These are phyloP conservation scores for Fusarium circinatum DNA, from an alignment of 2,329 filamentous ascomycete species.

Conservation along the genomic window DNA sequence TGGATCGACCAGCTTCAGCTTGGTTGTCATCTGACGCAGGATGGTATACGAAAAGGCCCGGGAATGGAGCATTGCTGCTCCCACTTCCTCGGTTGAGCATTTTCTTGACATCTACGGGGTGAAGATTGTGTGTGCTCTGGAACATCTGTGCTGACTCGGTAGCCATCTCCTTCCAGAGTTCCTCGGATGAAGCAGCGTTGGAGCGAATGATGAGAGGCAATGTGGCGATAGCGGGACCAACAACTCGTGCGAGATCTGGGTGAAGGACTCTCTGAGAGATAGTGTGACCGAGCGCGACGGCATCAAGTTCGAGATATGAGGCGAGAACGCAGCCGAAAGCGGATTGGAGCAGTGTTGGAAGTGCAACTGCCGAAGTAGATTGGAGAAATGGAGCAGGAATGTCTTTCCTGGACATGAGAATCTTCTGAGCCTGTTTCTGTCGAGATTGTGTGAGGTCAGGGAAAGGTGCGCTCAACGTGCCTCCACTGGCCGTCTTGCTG, in stretches of 20 bases:
- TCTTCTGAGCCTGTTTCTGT: constrained; percentile 10
- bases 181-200: not conserved
- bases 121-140: not conserved
- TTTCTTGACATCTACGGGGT: constrained; percentile 22
- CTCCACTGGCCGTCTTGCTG: not conserved
- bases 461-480: not conserved
- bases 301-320: constrained; percentile 4
- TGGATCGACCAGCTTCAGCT: not conserved
- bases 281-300: constrained; percentile 7
- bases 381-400: not conserved
- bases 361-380: fast-evolving
- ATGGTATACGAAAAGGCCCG: constrained; percentile 20
- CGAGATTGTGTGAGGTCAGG: constrained; percentile 17
- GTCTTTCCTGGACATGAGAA: not conserved
- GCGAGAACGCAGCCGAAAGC: constrained; percentile 18
- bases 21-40: not conserved
- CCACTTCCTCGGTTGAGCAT: constrained; percentile 9
- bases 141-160: constrained; percentile 1
- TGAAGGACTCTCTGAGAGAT: constrained; percentile 13
- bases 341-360: constrained; percentile 8
- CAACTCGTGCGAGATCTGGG: not conserved
- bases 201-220: constrained; percentile 14
- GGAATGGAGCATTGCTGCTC: constrained; percentile 5
- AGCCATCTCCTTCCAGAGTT: constrained; percentile 12
- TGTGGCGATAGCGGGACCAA: constrained; percentile 20